These are phyloP conservation scores for Scutellaria minor DNA, from an alignment of 257 asterid genomes.

Conservation along the genomic window DNA sequence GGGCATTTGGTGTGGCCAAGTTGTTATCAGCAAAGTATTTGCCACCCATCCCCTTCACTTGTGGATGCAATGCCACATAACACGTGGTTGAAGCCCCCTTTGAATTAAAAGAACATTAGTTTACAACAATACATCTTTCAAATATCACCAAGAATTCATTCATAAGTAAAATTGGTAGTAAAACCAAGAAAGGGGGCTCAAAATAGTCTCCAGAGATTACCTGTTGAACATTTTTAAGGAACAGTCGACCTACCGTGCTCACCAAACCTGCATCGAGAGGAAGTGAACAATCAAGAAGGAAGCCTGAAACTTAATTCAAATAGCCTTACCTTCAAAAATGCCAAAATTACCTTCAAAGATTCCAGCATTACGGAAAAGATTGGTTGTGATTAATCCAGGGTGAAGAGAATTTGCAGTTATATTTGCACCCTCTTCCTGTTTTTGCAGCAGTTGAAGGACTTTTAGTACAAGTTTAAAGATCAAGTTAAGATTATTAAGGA, in stretches of 20 bases:
- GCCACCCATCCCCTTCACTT: slow-evolving; percentile 67
- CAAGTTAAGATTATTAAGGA: not conserved
- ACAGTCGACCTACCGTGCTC: slow-evolving; percentile 45
- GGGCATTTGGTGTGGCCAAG: slow-evolving; percentile 45
- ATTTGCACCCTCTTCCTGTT: slow-evolving; percentile 76
- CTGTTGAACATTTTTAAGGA: slow-evolving; percentile 65
- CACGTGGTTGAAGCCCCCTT: slow-evolving; percentile 90
- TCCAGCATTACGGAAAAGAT: slow-evolving; percentile 68
- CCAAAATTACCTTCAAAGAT: slow-evolving; percentile 57
- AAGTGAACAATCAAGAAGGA: slow-evolving; percentile 1
- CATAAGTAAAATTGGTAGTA: too few species aligned
- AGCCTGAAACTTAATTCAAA: not conserved
- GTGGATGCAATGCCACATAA: slow-evolving; percentile 75
- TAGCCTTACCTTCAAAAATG: slow-evolving; percentile 38
- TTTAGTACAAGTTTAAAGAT: too few species aligned
- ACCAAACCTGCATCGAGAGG: slow-evolving; percentile 46
- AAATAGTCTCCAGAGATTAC: slow-evolving; percentile 32
- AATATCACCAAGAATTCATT: not conserved
- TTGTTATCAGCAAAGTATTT: slow-evolving; percentile 69
- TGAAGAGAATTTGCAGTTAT: slow-evolving; percentile 85
- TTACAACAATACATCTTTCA: not conserved
- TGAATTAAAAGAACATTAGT: not conserved
- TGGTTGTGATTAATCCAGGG: slow-evolving; percentile 79
- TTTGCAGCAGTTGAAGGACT: not conserved
- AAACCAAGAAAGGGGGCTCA: too few species aligned